phyloP scores from a whole-genome alignment of 1,139 yeast genomes.

The Yamadazyma diospyri region DNA sequence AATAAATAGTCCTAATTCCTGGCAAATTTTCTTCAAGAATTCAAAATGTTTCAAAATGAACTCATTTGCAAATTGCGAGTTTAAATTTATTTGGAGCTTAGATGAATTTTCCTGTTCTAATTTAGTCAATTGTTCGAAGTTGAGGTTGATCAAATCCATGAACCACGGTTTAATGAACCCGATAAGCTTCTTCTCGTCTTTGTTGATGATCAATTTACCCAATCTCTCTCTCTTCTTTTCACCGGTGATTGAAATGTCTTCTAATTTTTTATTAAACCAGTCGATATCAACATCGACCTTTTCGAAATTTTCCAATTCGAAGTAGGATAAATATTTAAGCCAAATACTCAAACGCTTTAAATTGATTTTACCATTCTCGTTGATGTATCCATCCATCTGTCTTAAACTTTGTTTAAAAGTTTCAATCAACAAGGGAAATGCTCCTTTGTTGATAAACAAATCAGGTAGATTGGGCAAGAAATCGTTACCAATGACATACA shows the following conservation, averaged over 20 bases:
- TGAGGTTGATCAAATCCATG: conserved; percentile 34
- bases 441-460: conserved; percentile 89
- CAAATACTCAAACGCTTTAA: conserved; percentile 67
- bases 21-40: conserved; percentile 59
- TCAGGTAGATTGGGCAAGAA: conserved; percentile 98
- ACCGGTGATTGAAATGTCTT: conserved; percentile 72
- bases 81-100: conserved; percentile 41
- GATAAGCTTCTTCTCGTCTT: conserved; percentile 66
- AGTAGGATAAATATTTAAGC: conserved; percentile 65
- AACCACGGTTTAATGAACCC: conserved; percentile 70
- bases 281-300: conserved; percentile 79
- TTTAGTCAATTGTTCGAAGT: conserved; percentile 26
- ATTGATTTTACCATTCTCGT: conserved; percentile 78
- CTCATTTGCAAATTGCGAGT: conserved; percentile 31
- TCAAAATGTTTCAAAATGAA: conserved; percentile 50
- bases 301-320: conserved; percentile 80
- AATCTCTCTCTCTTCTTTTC: conserved; percentile 61
- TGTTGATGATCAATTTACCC: conserved; percentile 65
- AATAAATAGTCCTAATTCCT: conserved; percentile 62
- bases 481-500: conserved; percentile 97
- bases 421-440: conserved; percentile 83
- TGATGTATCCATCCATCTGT: conserved; percentile 78
- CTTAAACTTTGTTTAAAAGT: conserved; percentile 81
- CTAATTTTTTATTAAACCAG: conserved; percentile 86
- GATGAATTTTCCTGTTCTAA: conserved; percentile 36